A percentile compares a stretch with the other conserved stretches of the same genome.
Conservation (phyloP, 768 basidiomycete genomes). For the Coprinopsis sp. region DNA sequence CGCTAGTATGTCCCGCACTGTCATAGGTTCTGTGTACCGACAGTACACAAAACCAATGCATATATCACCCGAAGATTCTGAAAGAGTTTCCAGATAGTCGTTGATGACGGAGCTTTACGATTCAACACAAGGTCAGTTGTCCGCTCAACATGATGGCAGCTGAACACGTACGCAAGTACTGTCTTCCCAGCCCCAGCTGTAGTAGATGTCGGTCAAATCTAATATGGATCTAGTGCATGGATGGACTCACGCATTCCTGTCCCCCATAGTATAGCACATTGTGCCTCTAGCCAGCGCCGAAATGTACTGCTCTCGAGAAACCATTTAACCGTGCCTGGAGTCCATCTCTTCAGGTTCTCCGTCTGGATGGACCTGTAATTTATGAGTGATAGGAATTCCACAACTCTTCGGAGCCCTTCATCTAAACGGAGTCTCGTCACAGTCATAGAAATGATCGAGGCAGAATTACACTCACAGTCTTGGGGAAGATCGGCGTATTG, state of each 20-base stretch:
- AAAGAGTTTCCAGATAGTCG: background rate
- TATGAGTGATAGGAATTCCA: too few relatives aligned
- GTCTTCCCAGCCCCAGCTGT: background rate
- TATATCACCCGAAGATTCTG: background rate
- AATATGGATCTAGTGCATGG: background rate
- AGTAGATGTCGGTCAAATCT: background rate
- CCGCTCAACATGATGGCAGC: background rate
- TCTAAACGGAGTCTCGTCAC: too few relatives aligned
- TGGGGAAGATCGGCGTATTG: too few relatives aligned
- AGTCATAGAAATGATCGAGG: too few relatives aligned
- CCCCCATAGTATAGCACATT: background rate
- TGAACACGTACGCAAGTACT: background rate
- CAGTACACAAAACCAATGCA: background rate
- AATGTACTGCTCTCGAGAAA: background rate
- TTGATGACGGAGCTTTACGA: background rate
- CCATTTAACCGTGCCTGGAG: background rate
- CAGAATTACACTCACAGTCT: too few relatives aligned
- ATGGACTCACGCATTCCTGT: background rate
- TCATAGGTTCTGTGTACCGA: background rate
- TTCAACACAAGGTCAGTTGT: background rate
- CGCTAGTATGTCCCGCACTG: background rate
- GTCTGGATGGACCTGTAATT: background rate
- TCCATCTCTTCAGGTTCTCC: background rate
- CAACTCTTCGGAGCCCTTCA: too few relatives aligned
- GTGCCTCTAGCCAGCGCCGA: background rate